phyloP scores from a whole-genome alignment of 805 yeast species.

The Debaryomyces tyrocola region DNA sequence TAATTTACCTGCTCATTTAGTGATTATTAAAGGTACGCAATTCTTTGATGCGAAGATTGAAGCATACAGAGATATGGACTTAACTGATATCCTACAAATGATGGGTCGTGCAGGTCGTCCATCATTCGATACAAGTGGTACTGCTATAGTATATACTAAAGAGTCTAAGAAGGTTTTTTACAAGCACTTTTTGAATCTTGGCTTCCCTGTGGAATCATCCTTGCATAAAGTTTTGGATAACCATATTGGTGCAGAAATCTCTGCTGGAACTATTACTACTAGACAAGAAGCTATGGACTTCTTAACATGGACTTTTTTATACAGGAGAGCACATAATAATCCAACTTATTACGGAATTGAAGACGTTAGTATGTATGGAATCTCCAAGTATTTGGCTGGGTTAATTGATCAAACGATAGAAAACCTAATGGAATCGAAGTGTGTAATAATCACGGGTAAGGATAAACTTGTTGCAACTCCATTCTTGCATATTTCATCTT shows the following conservation, averaged over 20 bases:
- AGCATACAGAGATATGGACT: slow-evolving; percentile 76
- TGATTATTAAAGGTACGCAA: slow-evolving; percentile 75
- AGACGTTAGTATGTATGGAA: slow-evolving; percentile 56
- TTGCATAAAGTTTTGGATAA: slow-evolving; percentile 74
- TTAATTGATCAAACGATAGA: slow-evolving; percentile 70
- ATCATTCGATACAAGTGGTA: slow-evolving; percentile 76
- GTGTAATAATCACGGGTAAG: slow-evolving; percentile 54
- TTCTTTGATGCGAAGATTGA: slow-evolving; percentile 63
- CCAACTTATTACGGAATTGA: slow-evolving; percentile 77
- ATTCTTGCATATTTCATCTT: slow-evolving; percentile 80
- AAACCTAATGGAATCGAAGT: slow-evolving; percentile 68
- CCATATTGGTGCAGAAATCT: slow-evolving; percentile 79
- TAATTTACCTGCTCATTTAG: slow-evolving; percentile 77
- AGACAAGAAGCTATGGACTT: slow-evolving; percentile 74
- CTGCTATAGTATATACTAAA: slow-evolving; percentile 72
- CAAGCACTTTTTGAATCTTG: slow-evolving; percentile 74
- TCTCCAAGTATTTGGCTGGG: slow-evolving; percentile 55
- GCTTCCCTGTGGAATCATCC: slow-evolving; percentile 82
- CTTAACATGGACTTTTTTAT: slow-evolving; percentile 73
- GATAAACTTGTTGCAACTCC: slow-evolving; percentile 68
- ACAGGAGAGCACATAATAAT: slow-evolving; percentile 71
- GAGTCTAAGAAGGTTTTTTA: slow-evolving; percentile 74
- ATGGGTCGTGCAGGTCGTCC: slow-evolving; percentile 88
- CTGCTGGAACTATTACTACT: slow-evolving; percentile 63
- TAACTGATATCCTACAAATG: slow-evolving; percentile 80